Evolutionary conservation across 441 rosid genomes (phyloP), one percentile per base, ranked within the genome.

Genomic region (California macrophylla): DNA sequence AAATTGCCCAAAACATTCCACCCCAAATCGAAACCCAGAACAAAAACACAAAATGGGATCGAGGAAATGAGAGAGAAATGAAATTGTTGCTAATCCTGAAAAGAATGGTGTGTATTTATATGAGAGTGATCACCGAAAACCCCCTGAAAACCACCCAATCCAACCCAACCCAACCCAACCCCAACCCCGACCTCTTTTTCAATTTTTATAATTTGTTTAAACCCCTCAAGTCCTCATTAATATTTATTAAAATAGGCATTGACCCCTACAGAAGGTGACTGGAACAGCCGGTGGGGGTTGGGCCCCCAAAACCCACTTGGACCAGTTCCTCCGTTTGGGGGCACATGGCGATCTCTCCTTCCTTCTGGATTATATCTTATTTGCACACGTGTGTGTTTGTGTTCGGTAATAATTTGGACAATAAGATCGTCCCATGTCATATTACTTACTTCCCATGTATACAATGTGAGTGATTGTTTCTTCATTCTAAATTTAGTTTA

Each of bases 121-220:
- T 76, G 72, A 77, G 77, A 72, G 74, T 67, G 81, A 80, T 73
- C 76, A 70, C 69, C 79, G 72, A 79, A 81, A 79, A 64, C 76
- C 82, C 74, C 81, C 66, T 69, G 77, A 78, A 80, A 78, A 76
- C 79, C 78, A 78, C 75, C 72, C 30, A n/a, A n/a, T n/a, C n/a
- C n/a, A n/a, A n/a, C n/a, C n/a, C n/a, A n/a, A n/a, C n/a, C n/a
- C n/a, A n/a, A n/a, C n/a, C n/a, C n/a, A n/a, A n/a, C n/a, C n/a
- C n/a, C n/a, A 58, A 73, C 63, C 52, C 5, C 23, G 21, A 24
- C 64, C 64, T 24, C 30, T 25, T 58, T 58, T 58, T 25, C 28
- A 56, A 9, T 23, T 7, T 58, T 25, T 9, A 9, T n/a, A 50
- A 3, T 66, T 79, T 42, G 36, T 42, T 65, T 77, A 47, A 73